These are phyloP conservation scores for Corylus heterophylla DNA, from an alignment of 306 rosid species.

Conservation along the genomic window DNA sequence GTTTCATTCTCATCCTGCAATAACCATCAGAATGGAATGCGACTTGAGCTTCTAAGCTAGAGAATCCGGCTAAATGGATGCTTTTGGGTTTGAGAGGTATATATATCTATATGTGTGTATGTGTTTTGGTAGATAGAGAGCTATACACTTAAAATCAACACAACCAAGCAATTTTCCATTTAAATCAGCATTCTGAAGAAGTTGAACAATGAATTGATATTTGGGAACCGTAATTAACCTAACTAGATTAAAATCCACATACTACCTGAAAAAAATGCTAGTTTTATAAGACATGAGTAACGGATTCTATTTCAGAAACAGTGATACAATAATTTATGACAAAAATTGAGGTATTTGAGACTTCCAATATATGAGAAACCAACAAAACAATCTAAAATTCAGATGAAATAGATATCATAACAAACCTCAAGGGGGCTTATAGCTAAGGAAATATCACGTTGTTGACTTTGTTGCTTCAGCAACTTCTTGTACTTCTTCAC, in stretches of 20 bases:
- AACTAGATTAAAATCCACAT: not conserved
- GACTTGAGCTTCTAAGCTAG: not conserved
- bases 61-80: not conserved
- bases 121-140: too few relatives aligned
- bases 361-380: not conserved
- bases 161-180: not conserved
- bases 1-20: slow-evolving; percentile 48
- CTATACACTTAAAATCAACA: not conserved
- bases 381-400: not conserved
- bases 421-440: slow-evolving; percentile 47
- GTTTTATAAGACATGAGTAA: not conserved
- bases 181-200: not conserved
- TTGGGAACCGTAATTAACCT: not conserved
- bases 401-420: not conserved
- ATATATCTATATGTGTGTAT: too few relatives aligned
- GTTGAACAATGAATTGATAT: not conserved
- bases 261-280: not conserved
- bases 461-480: slow-evolving; percentile 51
- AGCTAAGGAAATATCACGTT: slow-evolving; percentile 23
- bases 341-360: not conserved
- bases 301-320: not conserved
- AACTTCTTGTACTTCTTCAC: slow-evolving; percentile 75
- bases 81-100: not conserved
- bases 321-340: not conserved
- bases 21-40: slow-evolving; percentile 8